Evolutionary conservation across 306 rosid genomes (phyloP).

Genomic region (Mucuna pruriens): DNA sequence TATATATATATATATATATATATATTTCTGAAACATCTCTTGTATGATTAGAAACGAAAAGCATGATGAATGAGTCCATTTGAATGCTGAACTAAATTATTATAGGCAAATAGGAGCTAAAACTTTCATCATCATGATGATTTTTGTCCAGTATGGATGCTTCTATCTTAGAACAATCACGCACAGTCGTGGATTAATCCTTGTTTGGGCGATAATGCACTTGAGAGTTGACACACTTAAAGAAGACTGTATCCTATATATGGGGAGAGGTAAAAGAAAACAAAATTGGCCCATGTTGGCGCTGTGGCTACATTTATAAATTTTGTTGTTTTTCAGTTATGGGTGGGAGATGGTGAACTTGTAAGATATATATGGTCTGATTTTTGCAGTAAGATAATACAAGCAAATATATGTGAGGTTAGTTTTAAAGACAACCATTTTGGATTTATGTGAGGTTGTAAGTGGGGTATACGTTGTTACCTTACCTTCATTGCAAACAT

Average conservation of each 20-base stretch:
- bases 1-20: no score
- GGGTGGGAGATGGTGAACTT: conserved; percentile 6
- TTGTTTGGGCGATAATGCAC: conserved; percentile 30
- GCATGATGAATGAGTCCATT: not conserved
- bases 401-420: conserved; percentile 10
- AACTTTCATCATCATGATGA: not conserved
- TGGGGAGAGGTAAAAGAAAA: conserved; percentile 20
- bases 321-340: conserved; percentile 30
- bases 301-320: conserved; percentile 29
- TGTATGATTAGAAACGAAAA: not conserved
- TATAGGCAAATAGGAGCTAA: not conserved
- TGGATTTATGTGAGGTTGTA: conserved; percentile 17
- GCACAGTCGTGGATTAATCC: not conserved
- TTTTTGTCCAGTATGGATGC: not conserved
- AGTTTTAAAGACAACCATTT: conserved; percentile 13
- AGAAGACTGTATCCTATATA: not conserved
- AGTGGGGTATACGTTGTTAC: not conserved
- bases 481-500: not conserved
- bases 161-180: not conserved
- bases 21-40: not conserved
- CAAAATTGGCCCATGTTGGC: conserved; percentile 34
- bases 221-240: not conserved
- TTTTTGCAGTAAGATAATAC: conserved; percentile 31
- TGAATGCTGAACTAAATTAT: not conserved
- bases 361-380: not conserved